Evolutionary conservation across 768 basidiomycete species (phyloP).

Genomic region (Russula griseocarnosa): DNA sequence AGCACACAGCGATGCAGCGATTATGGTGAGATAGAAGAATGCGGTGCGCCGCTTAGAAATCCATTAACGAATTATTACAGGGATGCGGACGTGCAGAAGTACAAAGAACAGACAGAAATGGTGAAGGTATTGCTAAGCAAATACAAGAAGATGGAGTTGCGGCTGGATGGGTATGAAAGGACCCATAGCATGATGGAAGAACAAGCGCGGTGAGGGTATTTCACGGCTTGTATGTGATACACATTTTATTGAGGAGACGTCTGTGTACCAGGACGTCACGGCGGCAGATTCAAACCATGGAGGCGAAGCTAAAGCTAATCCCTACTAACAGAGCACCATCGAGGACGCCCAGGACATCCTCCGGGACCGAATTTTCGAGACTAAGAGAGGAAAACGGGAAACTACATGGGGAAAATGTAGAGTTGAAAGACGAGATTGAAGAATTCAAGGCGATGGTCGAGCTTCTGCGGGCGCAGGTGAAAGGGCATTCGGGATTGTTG

Average conservation of each 20-base stretch:
- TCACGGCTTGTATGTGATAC: background rate
- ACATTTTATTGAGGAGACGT: constrained; percentile 2
- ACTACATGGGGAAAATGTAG: constrained; percentile 56
- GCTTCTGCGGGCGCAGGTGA: constrained; percentile 53
- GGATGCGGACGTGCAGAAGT: constrained; percentile 70
- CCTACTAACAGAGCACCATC: constrained; percentile 34
- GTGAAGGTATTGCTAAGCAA: constrained; percentile 53
- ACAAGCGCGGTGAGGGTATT: constrained; percentile 50
- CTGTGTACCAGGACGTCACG: constrained; percentile 45
- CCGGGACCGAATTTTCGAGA: constrained; percentile 35
- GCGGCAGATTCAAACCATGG: constrained; percentile 58
- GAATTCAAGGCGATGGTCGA: constrained; percentile 72
- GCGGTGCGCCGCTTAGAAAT: background rate
- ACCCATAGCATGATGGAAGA: constrained; percentile 54
- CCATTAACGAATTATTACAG: constrained; percentile 37
- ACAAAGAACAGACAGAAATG: constrained; percentile 59
- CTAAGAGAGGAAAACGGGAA: constrained; percentile 49
- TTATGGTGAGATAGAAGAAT: constrained; percentile 53
- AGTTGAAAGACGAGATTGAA: constrained; percentile 52
- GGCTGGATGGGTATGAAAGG: constrained; percentile 54
- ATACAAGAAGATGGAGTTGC: constrained; percentile 63
- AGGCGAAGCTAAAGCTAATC: constrained; percentile 48
- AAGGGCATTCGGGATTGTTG: constrained; percentile 44
- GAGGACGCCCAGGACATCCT: constrained; percentile 15
- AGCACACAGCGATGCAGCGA: constrained; percentile 68